These are phyloP conservation scores for Boletus huronensis DNA, from an alignment of 768 basidiomycete genomes.

Conservation along the genomic window DNA sequence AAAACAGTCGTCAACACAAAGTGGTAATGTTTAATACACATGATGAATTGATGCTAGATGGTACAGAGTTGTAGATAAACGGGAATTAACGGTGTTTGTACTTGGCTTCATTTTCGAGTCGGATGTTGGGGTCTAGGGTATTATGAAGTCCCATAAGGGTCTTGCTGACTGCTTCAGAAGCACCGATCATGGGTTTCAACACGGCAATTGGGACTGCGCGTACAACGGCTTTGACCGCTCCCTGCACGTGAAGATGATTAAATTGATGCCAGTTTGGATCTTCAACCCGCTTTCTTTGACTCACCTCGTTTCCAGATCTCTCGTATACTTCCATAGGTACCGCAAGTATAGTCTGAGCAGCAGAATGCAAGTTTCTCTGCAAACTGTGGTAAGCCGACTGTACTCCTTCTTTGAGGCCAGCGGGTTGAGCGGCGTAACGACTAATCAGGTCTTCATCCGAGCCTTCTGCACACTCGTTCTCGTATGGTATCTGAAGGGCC, in stretches of 20 bases:
- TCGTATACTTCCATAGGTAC: slow-evolving; percentile 99
- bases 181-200: slow-evolving; percentile 96
- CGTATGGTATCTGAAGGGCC: slow-evolving; percentile 48
- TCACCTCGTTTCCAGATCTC: slow-evolving; percentile 83
- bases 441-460: slow-evolving; percentile 64
- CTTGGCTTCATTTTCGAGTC: slow-evolving; percentile 85
- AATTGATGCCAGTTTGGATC: not conserved
- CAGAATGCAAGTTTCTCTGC: slow-evolving; percentile 81
- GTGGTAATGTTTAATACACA: slow-evolving; percentile 10
- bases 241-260: slow-evolving; percentile 44
- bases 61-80: slow-evolving; percentile 18
- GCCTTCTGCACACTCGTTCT: slow-evolving; percentile 27
- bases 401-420: slow-evolving; percentile 79
- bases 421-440: slow-evolving; percentile 90
- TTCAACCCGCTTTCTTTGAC: slow-evolving; percentile 16
- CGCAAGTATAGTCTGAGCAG: slow-evolving; percentile 96
- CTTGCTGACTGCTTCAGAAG: slow-evolving; percentile 94
- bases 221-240: slow-evolving; percentile 89
- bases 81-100: slow-evolving; percentile 75
- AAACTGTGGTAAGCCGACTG: slow-evolving; percentile 90
- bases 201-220: slow-evolving; percentile 98
- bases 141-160: slow-evolving; percentile 92
- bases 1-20: not conserved
- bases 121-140: slow-evolving; percentile 81
- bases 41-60: slow-evolving; percentile 14